Base-by-base conservation (phyloP, 2,329 filamentous ascomycete genomes). In the Teratosphaeria zuluensis region DNA sequence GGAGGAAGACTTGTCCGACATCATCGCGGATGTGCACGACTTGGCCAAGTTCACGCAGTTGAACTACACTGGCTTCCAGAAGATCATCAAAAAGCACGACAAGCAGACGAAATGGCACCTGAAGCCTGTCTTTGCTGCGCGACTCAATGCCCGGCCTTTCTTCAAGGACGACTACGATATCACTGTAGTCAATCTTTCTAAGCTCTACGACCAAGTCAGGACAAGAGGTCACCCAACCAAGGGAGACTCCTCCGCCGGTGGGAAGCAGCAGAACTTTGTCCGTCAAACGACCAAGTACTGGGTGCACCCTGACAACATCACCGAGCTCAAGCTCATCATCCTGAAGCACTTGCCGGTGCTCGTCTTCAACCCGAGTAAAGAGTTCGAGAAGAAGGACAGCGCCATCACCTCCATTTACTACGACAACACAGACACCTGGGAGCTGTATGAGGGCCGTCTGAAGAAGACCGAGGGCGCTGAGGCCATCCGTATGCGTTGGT, bases 401-500 rank as follows among this genome's bases (percentile, higher is more conserved):
- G 94, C 94, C 63, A 99, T 99, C 69, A 95, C 94, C 0, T 99
- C 94, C 54, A 96, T 99, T 67, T 99, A 99, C 79, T 99, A 90
- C 73, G 94, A 99, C 73, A 99, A 97, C 72, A 85, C 91, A 0
- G 85, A 95, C 3, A 95, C 83, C 28, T 99, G 92, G 88, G 91
- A 96, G 62, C 78, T 99, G 56, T 99, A 99, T 73, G 84, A 90
- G 72, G 94, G 94, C 14, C 89, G 94, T 55, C 76, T 99, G 68
- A 96, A 96, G 80, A 99, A 99, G 82, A 95, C 91, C 0, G 94
- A 99, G 74, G 94, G 94, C 54, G 94, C 94, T 2, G 94, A 99
- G 76, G 94, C 94, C 5, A 95, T 97, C 66, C 90, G 94, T 70
- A 80, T 99, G 61, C 84, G 94, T 65, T 99, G 94, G 94, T 99